Conservation (phyloP, 768 basidiomycete genomes). For the Paxillus involutus region DNA sequence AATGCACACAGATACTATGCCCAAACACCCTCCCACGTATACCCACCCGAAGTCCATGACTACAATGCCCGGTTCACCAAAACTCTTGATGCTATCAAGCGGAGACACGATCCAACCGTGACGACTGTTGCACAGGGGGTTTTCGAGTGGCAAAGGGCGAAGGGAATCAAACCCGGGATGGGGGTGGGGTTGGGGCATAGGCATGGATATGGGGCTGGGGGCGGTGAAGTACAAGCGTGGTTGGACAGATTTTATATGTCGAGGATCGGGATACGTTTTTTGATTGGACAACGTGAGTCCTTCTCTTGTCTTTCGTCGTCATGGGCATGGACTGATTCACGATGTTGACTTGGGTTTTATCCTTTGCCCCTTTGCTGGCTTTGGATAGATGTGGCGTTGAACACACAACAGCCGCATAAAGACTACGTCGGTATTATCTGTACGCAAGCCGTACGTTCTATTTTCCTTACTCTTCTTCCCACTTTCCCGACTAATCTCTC, state of each 20-base stretch:
- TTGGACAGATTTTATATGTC: slow-evolving; percentile 96
- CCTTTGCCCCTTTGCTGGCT: background rate
- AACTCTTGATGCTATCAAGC: slow-evolving; percentile 84
- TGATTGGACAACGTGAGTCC: slow-evolving; percentile 90
- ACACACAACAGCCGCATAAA: slow-evolving; percentile 84
- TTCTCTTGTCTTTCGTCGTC: background rate
- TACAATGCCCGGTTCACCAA: slow-evolving; percentile 93
- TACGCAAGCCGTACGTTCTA: slow-evolving; percentile 71
- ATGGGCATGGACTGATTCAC: too few species aligned
- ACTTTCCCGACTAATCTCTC: background rate
- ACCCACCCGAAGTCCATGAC: slow-evolving; percentile 92
- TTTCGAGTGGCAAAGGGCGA: slow-evolving; percentile 86
- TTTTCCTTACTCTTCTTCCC: background rate
- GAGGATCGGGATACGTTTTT: slow-evolving; percentile 92
- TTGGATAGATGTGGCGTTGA: slow-evolving; percentile 83
- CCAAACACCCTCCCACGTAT: slow-evolving; percentile 62
- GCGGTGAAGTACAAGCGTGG: slow-evolving; percentile 90
- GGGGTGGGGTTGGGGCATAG: slow-evolving; percentile 20
- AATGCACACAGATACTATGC: slow-evolving; percentile 73
- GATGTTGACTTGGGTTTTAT: background rate
- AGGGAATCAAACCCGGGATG: slow-evolving; percentile 28
- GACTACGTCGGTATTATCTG: slow-evolving; percentile 98
- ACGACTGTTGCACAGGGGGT: slow-evolving; percentile 97
- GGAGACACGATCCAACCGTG: slow-evolving; percentile 94
- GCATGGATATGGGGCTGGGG: slow-evolving; percentile 50